Evolutionary conservation across 108 stramenopile species (phyloP), one percentile per base, ranked within the genome.

Genomic region (Fistulifera solaris): DNA sequence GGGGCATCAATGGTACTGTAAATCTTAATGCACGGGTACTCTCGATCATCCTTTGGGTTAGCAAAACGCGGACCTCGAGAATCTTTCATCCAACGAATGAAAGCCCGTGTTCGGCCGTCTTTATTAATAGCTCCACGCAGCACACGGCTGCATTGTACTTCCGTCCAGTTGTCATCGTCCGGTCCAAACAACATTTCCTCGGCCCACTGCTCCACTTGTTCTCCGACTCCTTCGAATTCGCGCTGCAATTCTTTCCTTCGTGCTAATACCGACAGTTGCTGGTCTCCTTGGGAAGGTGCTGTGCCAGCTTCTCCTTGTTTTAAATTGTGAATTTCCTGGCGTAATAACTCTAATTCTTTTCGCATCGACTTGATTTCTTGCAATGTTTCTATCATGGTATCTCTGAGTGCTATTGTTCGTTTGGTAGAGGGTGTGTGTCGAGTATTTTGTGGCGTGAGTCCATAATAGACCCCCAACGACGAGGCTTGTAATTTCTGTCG

Each of bases 81-180:
- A 61, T 92, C 90, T 23, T 70, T 66, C 84, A 92, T 84, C 86
- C 86, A 92, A 68, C 77, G 86, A 40, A 92, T 50, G 56, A 68
- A 86, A 12, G 80, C 82, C 27, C 52, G 48, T 15, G 81, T 85
- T 42, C 65, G 52, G 12, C 77, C 86, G n/a, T 66, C 51, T 12
- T 48, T 39, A 44, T 92, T 86, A 42, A 82, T 62, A 25, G 81
- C 70, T 17, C 67, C 67, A 22, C 70, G 63, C 48, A 82, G 41
- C 52, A 80, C 60, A 43, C 80, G 80, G 42, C 67, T 80, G 61
- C 90, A 92, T 22, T 62, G 39, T 19, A 92, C 56, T 53, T 72
- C 70, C 35, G 61, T 75, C 90, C 90, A 92, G 59, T 81, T 70
- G n/a, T 66, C 66, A 58, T 67, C 68, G 14, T 49, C 58, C 22